Base-by-base conservation (phyloP, 192 early-diverging fungal genomes). In the Diversispora epigaea region DNA sequence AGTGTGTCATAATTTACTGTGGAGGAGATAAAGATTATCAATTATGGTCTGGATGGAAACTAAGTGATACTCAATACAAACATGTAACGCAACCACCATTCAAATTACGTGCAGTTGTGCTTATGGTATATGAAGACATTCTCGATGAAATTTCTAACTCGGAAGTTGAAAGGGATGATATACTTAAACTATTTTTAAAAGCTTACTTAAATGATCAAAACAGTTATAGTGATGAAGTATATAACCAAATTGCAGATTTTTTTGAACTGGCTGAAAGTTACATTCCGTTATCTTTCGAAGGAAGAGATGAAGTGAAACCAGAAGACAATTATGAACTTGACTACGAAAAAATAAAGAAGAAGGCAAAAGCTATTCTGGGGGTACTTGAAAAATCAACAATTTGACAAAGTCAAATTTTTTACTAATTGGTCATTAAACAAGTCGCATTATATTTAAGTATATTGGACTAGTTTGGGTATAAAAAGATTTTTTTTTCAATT, bases 1-100 rank as follows among this genome's bases (percentile, higher is more conserved):
- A 69, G 14, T 69, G 68, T 69, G 39, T 69, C 22, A 69, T 69
- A 52, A 50, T 69, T 69, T 69, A 69, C 10, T 49, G 50, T 32
- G 68, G 50, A 69, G 68, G 49, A 55, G 68, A 69, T 32, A 54
- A 39, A 32, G 68, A 69, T 69, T 69, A 55, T 69, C 39, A 40
- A 25, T 12, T 69, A 52, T 54, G 50, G 68, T 69, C 68, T 52
- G 68, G 68, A 69, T 69, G 50, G 68, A 55, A n/a, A 55, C 25
- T 69, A 50, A 40, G 68, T 41, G 3, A 54, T 55, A 3, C 0
- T 25, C 68, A 69, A 69, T 69, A 69, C 32, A 41, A 19, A 15
- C 15, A 25, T 69, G 22, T 54, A 55, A 69, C 25, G 14, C 22
- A 50, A 41, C 68, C 68, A 54, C 66, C 66, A 7, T 68, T 50